Evolutionary conservation across 2,329 filamentous ascomycete species (phyloP).

Genomic region (Stylonectria norvegica): DNA sequence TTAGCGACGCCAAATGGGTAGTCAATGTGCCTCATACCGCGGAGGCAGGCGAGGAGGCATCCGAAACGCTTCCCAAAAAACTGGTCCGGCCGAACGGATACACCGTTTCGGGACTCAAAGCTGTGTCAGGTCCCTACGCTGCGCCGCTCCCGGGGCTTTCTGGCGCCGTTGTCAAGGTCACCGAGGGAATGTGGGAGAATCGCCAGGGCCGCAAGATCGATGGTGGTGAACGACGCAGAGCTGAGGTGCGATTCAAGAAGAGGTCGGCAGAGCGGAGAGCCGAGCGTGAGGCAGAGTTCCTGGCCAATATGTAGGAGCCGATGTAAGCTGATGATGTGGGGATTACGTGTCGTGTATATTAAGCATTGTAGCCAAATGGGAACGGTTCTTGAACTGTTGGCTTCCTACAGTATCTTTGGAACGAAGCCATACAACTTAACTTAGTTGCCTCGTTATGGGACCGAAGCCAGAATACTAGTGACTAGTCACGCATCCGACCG

Average conservation of each 20-base stretch:
- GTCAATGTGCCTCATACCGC: conserved; percentile 53
- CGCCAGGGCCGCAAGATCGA: conserved; percentile 87
- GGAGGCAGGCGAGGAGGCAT: conserved; percentile 38
- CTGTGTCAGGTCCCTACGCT: conserved; percentile 73
- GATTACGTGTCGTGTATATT: conserved; percentile 24
- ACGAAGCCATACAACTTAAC: too few relatives aligned
- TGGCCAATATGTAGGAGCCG: conserved; percentile 30
- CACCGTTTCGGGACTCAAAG: conserved; percentile 63
- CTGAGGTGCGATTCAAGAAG: conserved; percentile 83
- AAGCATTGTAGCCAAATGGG: conserved; percentile 30
- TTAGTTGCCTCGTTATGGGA: too few relatives aligned
- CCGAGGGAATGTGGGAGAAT: conserved; percentile 92
- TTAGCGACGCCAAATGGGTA: conserved; percentile 48
- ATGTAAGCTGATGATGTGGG: conserved; percentile 10
- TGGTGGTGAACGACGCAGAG: conserved; percentile 87
- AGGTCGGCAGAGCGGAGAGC: conserved; percentile 76
- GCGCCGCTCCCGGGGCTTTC: conserved; percentile 62
- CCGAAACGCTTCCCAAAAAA: conserved; percentile 15
- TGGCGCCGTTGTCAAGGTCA: conserved; percentile 64
- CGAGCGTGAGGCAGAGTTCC: conserved; percentile 45
- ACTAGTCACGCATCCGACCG: too few relatives aligned
- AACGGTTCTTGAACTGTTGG: conserved; percentile 18
- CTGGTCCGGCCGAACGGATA: conserved; percentile 45
- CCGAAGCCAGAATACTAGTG: too few relatives aligned
- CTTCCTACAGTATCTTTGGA: too few relatives aligned